These are phyloP conservation scores for Coffea eugenioides DNA, from an alignment of 257 asterid species.

Conservation along the genomic window DNA sequence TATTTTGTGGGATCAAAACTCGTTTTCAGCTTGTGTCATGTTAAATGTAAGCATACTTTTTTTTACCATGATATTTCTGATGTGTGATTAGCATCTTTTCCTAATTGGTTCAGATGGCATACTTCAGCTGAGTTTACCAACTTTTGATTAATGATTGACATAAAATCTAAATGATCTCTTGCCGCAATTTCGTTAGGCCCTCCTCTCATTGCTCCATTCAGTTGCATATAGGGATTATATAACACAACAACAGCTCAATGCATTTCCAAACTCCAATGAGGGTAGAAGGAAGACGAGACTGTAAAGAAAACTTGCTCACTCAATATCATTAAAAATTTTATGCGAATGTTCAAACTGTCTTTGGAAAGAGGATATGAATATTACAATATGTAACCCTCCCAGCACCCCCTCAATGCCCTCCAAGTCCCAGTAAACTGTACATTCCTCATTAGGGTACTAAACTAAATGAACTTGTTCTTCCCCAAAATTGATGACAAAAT, in stretches of 20 bases:
- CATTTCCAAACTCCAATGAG: not conserved
- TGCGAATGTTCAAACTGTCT: not conserved
- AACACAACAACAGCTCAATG: not conserved
- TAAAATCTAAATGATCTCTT: not conserved
- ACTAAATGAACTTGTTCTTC: not conserved
- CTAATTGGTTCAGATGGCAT: not conserved
- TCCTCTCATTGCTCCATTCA: not conserved
- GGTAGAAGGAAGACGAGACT: not conserved
- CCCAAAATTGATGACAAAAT: not conserved
- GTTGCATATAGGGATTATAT: not conserved
- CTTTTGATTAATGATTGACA: not conserved
- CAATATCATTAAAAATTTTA: no score
- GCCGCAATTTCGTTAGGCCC: not conserved
- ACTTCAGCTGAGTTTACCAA: not conserved
- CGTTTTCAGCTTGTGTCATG: not conserved
- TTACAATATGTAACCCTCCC: not conserved
- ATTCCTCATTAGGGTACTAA: not conserved
- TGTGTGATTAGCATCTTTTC: not conserved
- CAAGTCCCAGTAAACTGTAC: not conserved
- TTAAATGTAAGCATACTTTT: not conserved
- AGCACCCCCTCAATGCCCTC: not conserved
- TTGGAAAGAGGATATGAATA: not conserved
- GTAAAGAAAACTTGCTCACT: not conserved
- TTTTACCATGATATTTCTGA: not conserved
- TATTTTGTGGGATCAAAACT: conserved; percentile 1